Evolutionary conservation across 2,329 filamentous ascomycete species (phyloP), one percentile per base, ranked within the genome.

Genomic region (Didymella exigua): DNA sequence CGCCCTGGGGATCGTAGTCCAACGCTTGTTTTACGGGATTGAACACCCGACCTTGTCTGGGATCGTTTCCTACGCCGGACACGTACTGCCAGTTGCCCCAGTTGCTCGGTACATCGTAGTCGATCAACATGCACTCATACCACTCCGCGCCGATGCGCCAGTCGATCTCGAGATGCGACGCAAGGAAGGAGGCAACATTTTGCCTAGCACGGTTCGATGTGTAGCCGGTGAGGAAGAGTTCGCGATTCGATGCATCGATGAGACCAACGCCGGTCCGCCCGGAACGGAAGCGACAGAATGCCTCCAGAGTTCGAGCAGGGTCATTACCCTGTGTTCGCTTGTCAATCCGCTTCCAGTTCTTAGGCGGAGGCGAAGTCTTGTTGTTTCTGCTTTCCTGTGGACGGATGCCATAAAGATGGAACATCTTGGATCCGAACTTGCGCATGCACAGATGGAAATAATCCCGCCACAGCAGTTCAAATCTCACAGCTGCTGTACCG

Each of bases 51-150:
- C 84, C 84, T 61, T 89, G 84, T 6, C 89, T 78, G 0, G 89
- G 90, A 62, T 93, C 89, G 60, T 92, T 93, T 7, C 90, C 90
- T 0, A 93, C 89, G 0, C 90, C 90, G 0, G 89, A 83, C 0
- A 90, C 84, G 58, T 93, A 93, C 71, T 92, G 89, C 90, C 89
- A 93, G 65, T 91, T 92, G 9, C 86, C 86, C 89, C 89, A 93
- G 62, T 93, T 93, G 55, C 82, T 88, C 13, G 83, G 85, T 0
- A 89, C 82, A 62, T 93, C 90, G 69, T 93, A 91, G 69, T 95
- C 90, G 26, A 88, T 79, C 3, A 93, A 79, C 67, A 89, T 77
- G 68, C 82, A 84, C 70, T 93, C 90, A 67, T 93, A 93, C 88
- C 89, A 93, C 70, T 93, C 90, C 0, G 89, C 90, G 0, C 90